Evolutionary conservation across 2,329 filamentous ascomycete genomes (phyloP), one percentile per base, ranked within the genome.

Genomic region (Penicillium sp.): DNA sequence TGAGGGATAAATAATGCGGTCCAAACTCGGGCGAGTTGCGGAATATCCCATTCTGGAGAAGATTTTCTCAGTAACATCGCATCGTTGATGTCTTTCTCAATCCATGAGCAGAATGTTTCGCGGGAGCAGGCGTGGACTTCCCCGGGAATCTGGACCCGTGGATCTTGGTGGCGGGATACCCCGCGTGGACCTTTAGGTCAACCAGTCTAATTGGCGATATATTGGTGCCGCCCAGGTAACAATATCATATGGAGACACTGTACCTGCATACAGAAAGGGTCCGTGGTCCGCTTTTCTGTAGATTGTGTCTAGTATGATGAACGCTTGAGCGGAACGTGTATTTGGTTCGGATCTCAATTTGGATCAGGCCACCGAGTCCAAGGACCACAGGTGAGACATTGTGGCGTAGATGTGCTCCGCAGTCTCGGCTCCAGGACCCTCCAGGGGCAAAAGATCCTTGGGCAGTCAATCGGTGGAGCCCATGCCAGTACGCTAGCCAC

Each of bases 371-470:
- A 31, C 31, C 14, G 24, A 46, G 19, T 31, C 19, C 33, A n/a
- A 55, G 43, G 22, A 48, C 10, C 33, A n/a, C 14, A 55, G 43
- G 22, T 52, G 41, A 56, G 48, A 56, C 48, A 56, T 56, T 48
- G 27, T 52, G 48, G 48, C 48, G 33, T 13, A 24, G 21, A 14
- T 26, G 24, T 29, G 19, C 26, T 27, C 26, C 43, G 22, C 43
- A 46, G n/a, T 19, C 35, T 39, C 35, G 35, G 35, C 35, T 9
- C 7, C 19, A 41, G 19, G 19, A 13, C 19, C 39, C n/a, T 41
- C 19, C 22, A 21, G 19, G n/a, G n/a, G 5, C 39, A 11, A 41
- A 10, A 41, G 39, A 41, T 19, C 37, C 39, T 41, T 13, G 19
- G 19, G 5, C 11, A 41, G 6, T 39, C 16, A 19, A 22, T 41